Percentiles rank a stretch among this genome's conserved stretches.
Conservation (phyloP, 345 rosid genomes). For the Eucalyptus curtisii region DNA sequence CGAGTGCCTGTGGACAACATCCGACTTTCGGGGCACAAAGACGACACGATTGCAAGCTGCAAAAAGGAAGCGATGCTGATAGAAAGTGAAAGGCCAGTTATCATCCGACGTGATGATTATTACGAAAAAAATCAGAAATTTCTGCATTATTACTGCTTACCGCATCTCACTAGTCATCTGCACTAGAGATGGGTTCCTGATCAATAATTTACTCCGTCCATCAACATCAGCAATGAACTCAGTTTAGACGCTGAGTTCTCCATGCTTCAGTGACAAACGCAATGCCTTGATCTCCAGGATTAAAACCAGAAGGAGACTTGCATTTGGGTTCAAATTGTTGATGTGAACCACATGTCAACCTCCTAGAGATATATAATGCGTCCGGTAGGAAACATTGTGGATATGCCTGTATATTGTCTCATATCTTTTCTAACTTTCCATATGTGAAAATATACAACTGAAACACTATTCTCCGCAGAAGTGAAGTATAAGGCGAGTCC, state of each 20-base stretch:
- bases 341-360: not conserved
- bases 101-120: not conserved
- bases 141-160: not conserved
- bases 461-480: not conserved
- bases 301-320: not conserved
- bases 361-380: not conserved
- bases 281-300: not conserved
- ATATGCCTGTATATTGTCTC: not conserved
- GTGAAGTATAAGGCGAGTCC: not conserved
- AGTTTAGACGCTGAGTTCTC: not conserved
- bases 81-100: not conserved
- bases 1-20: fast-evolving
- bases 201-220: not conserved
- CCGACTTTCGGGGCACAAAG: not conserved
- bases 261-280: not conserved
- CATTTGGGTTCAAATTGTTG: not conserved
- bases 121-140: not conserved
- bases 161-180: not conserved
- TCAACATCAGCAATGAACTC: not conserved
- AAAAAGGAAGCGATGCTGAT: not conserved
- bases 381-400: not conserved
- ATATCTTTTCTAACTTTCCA: not conserved
- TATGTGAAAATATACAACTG: not conserved
- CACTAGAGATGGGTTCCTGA: not conserved
- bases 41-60: not conserved